These are phyloP conservation scores for Boechera divaricarpa DNA, from an alignment of 345 rosid species.

Conservation along the genomic window DNA sequence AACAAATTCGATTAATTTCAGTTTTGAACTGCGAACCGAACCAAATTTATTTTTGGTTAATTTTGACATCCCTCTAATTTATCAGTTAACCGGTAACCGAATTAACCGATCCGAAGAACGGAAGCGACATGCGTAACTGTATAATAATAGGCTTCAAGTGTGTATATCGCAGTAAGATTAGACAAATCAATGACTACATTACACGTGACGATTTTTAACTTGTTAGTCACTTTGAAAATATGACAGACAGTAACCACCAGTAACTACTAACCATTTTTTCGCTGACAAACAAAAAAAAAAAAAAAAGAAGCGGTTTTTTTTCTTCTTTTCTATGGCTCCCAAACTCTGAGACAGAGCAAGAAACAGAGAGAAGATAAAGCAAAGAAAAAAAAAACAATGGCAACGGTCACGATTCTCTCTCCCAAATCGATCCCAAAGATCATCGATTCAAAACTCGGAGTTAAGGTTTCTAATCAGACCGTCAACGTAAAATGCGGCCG, in stretches of 20 bases:
- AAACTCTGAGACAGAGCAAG: slow-evolving; percentile 11
- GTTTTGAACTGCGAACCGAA: no score
- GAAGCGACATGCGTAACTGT: no score
- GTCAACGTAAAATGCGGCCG: slow-evolving; percentile 28
- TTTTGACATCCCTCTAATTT: no score
- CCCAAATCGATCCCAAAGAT: slow-evolving; percentile 56
- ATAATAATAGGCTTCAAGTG: no score
- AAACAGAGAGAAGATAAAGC: slow-evolving; percentile 34
- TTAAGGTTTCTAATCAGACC: slow-evolving; percentile 23
- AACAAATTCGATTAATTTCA: no score
- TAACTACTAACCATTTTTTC: not conserved
- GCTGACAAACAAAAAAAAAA: not conserved
- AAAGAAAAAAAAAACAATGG: slow-evolving; percentile 36
- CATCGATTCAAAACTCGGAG: slow-evolving; percentile 25
- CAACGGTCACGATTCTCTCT: slow-evolving; percentile 58
- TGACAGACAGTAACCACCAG: slow-evolving; percentile 18
- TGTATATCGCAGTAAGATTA: no score
- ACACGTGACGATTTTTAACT: not conserved
- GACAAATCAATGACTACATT: not conserved
- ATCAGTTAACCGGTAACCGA: no score
- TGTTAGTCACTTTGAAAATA: slow-evolving; percentile 8
- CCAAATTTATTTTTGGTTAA: no score
- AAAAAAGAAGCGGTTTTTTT: not conserved
- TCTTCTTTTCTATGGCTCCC: not conserved
- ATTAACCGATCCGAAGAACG: no score